Evolutionary conservation across 148 eudicot genomes (phyloP).

Genomic region (Beta vulgaris): DNA sequence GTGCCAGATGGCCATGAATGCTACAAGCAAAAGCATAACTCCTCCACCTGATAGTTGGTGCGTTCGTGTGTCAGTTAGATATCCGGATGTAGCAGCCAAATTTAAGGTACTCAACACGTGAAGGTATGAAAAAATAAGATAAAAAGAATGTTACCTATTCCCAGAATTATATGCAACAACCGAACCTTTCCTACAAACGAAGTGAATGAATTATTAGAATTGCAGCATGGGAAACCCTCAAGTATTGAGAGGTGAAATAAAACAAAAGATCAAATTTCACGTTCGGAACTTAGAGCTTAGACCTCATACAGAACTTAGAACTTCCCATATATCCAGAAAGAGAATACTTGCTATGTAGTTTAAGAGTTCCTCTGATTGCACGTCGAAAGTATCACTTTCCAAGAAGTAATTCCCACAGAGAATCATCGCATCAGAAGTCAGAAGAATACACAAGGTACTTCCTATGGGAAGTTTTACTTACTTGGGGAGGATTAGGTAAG

Average conservation of each 20-base stretch:
- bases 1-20: slow-evolving; percentile 10
- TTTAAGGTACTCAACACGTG: not conserved
- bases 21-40: not conserved
- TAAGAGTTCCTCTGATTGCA: too few relatives aligned
- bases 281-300: too few relatives aligned
- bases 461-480: too few relatives aligned
- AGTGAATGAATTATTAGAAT: slow-evolving; percentile 10
- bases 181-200: slow-evolving; percentile 19
- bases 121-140: not conserved
- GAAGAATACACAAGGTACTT: too few relatives aligned
- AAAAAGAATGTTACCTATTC: slow-evolving; percentile 25
- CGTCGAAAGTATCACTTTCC: too few relatives aligned
- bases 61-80: slow-evolving; percentile 1
- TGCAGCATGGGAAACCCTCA: not conserved
- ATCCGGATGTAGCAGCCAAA: not conserved
- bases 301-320: too few relatives aligned
- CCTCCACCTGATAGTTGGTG: slow-evolving; percentile 15
- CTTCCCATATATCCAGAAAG: too few relatives aligned
- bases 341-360: too few relatives aligned
- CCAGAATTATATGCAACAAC: slow-evolving; percentile 8
- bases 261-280: not conserved
- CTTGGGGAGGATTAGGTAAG: too few relatives aligned
- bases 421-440: too few relatives aligned
- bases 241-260: not conserved
- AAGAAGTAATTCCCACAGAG: too few relatives aligned